Conservation (phyloP, 345 rosid species). For the Salix viminalis region DNA sequence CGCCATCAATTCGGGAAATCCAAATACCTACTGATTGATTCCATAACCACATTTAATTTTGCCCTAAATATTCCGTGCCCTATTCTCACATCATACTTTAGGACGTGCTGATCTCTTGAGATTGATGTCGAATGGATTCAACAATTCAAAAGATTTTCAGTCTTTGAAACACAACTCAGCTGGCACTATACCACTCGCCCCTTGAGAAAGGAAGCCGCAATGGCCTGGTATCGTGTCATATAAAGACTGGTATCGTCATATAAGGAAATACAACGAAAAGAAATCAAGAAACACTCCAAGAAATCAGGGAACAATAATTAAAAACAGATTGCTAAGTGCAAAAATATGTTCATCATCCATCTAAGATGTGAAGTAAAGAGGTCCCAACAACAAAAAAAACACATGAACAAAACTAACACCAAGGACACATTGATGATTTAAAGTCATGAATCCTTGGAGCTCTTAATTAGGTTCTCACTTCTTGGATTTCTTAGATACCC, state of each 20-base stretch:
- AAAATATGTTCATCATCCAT: neutral
- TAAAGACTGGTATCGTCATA: neutral
- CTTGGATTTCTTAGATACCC: neutral
- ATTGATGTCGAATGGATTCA: too few species aligned
- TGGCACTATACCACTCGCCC: too few species aligned
- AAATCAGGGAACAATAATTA: neutral
- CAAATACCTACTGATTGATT: too few species aligned
- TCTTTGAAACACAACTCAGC: too few species aligned
- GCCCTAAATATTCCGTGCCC: too few species aligned
- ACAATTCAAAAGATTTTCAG: too few species aligned
- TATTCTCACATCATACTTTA: too few species aligned
- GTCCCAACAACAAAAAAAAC: neutral
- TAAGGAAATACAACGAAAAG: neutral
- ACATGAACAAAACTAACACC: neutral
- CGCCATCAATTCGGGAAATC: too few species aligned
- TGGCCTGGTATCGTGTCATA: neutral
- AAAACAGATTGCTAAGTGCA: neutral
- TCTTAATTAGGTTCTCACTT: neutral
- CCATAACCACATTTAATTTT: too few species aligned
- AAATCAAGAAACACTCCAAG: neutral
- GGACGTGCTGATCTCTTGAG: too few species aligned
- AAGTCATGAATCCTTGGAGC: neutral
- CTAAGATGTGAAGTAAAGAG: neutral
- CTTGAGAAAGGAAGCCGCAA: too few species aligned
- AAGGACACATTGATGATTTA: neutral